These are phyloP conservation scores for Penicillium maclennaniae DNA, from an alignment of 495 filamentous ascomycete genomes.

Conservation along the genomic window DNA sequence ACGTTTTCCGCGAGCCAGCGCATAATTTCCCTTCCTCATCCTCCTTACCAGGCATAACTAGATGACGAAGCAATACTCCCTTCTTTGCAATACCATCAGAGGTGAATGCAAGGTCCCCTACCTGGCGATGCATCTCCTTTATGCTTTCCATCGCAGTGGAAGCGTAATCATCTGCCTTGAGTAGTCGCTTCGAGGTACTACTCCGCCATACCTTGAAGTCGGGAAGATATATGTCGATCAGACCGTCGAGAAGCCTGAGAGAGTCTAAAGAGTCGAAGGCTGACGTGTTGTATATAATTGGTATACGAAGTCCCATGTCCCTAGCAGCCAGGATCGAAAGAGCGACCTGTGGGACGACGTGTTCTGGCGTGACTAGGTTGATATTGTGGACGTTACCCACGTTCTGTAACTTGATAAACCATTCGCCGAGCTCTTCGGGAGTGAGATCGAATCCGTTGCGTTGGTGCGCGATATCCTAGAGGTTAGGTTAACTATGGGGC, in stretches of 20 bases:
- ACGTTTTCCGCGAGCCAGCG: conserved; percentile 63
- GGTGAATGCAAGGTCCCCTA: conserved; percentile 73
- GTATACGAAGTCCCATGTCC: conserved; percentile 61
- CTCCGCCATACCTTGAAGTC: conserved; percentile 75
- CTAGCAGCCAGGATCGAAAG: conserved; percentile 64
- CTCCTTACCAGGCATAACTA: conserved; percentile 74
- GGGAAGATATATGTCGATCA: conserved; percentile 74
- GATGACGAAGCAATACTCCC: conserved; percentile 66
- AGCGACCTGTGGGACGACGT: conserved; percentile 74
- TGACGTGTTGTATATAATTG: conserved; percentile 76
- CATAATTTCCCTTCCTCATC: conserved; percentile 65
- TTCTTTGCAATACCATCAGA: conserved; percentile 70
- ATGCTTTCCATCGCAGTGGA: conserved; percentile 64
- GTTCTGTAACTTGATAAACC: conserved; percentile 70
- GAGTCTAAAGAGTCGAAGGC: conserved; percentile 68
- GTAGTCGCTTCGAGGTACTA: conserved; percentile 57
- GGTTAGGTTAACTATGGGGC: not conserved
- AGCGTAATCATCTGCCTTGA: conserved; percentile 71
- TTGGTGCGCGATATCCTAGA: conserved; percentile 66
- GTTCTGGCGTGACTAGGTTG: conserved; percentile 73
- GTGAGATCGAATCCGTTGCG: conserved; percentile 71
- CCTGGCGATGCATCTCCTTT: conserved; percentile 70
- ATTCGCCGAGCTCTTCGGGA: conserved; percentile 68
- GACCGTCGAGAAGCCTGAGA: conserved; percentile 62
- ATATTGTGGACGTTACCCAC: conserved; percentile 73